phyloP scores from a whole-genome alignment of 768 basidiomycete species.

The Scleroderma bovista region DNA sequence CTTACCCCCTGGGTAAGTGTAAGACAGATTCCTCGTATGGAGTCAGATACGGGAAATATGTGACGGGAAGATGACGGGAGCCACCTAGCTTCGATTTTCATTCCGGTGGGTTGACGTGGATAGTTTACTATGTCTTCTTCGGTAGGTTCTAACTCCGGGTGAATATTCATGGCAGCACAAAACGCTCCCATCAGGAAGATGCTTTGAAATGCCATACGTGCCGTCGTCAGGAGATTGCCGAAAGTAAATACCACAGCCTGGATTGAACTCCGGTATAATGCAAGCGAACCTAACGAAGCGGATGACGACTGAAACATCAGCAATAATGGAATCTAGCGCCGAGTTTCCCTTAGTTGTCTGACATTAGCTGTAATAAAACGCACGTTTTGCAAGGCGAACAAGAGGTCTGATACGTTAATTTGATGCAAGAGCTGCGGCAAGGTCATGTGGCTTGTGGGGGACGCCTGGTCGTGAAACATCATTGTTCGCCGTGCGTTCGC shows the following conservation, averaged over 20 bases:
- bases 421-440: conserved; percentile 45
- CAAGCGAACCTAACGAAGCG: conserved; percentile 74
- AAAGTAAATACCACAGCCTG: conserved; percentile 65
- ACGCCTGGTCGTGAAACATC: conserved; percentile 48
- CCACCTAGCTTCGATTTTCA: conserved; percentile 67
- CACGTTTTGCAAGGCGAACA: conserved; percentile 67
- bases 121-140: conserved; percentile 49
- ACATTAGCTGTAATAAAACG: conserved; percentile 21
- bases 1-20: conserved; percentile 72
- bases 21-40: conserved; percentile 51
- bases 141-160: conserved; percentile 60
- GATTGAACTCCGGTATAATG: conserved; percentile 74
- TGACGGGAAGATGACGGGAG: conserved; percentile 16
- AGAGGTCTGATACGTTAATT: conserved; percentile 58
- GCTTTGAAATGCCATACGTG: conserved; percentile 75
- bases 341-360: conserved; percentile 3
- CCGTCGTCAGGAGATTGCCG: conserved; percentile 55
- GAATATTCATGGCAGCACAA: conserved; percentile 66
- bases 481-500: conserved; percentile 55
- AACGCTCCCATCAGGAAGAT: conserved; percentile 87
- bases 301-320: conserved; percentile 67
- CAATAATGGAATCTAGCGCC: conserved; percentile 62
- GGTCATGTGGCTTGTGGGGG: conserved; percentile 31
- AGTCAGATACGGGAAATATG: conserved; percentile 5
- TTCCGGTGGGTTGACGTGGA: conserved; percentile 46